Base-by-base conservation (phyloP, 2,329 filamentous ascomycete species). In the Fusarium sp. region DNA sequence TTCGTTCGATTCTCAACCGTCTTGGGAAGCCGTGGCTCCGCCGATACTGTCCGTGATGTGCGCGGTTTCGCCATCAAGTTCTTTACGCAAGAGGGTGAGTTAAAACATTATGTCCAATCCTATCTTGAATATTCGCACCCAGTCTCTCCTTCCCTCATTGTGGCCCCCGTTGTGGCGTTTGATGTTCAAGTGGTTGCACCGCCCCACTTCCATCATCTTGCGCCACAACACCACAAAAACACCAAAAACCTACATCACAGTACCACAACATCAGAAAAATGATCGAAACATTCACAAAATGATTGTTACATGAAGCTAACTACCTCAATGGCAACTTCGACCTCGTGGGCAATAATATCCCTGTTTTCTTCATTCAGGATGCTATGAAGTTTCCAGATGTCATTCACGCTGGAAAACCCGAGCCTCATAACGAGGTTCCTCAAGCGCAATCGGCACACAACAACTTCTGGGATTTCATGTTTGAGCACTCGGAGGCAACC, bases 1-100 rank as follows among this genome's bases (percentile, higher is more conserved):
- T 80, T 80, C 12, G 16, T 80, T 18, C 89, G 92, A 1, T 94
- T 96, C 78, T 95, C 92, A 0, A 95, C 93, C 0, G 92, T 93
- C 0, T 84, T 92, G 3, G 92, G 91, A 9, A 92, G 89, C 76
- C 86, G 90, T 34, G 93, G 92, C 15, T 92, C 90, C 54, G 91
- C 92, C 8, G 93, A 96, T 76, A 94, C 92, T 0, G 92, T 94
- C 2, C 88, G 93, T n/a, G 92, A 96, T 82, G 91, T 94, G 4
- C 88, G 92, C 40, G 92, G 93, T 2, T 96, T 95, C 69, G 92
- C 92, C 0, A 80, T 93, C 67, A 80, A 81, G 45, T 77, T 80
- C 74, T 94, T 94, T 76, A 94, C 92, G 0, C 82, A 91, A 1
- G 92, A 94, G 74, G 92, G 92, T 38, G 6, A 38, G 32, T 38